Conservation (phyloP, 202 grass and related monocot genomes). For the Hordeum pubiflorum region DNA sequence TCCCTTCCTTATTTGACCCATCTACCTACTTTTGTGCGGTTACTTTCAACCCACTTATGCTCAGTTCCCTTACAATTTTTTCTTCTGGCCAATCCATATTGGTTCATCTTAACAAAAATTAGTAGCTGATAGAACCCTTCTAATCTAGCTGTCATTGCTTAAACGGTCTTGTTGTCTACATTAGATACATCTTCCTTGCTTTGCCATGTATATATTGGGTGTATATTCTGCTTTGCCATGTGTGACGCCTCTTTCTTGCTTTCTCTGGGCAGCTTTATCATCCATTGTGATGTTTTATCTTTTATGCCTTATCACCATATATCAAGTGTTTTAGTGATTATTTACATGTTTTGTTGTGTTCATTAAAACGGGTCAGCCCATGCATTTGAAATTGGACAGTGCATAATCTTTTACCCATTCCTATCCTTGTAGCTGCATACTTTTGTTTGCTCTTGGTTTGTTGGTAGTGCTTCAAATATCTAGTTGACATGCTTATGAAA, state of each 20-base stretch:
- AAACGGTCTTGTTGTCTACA: not conserved
- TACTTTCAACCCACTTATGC: not conserved
- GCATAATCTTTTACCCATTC: not conserved
- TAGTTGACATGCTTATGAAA: constrained; percentile 13
- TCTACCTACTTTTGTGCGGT: not conserved
- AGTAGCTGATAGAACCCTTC: not conserved
- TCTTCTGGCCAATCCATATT: not conserved
- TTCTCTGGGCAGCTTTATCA: not conserved
- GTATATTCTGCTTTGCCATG: not conserved
- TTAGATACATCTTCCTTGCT: not conserved
- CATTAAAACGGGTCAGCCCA: not conserved
- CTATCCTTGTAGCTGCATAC: not conserved
- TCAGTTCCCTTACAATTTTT: not conserved
- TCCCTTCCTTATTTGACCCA: not conserved
- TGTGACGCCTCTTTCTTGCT: not conserved
- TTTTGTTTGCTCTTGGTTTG: not conserved
- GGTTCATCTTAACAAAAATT: not conserved
- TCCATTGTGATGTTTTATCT: not conserved
- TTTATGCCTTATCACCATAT: not conserved
- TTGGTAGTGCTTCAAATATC: not conserved
- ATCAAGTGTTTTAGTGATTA: not conserved
- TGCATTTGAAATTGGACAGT: constrained; percentile 1
- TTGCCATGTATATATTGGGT: not conserved
- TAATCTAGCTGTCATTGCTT: not conserved
- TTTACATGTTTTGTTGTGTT: not conserved